Evolutionary conservation across 768 basidiomycete genomes (phyloP), one percentile per base, ranked within the genome.

Genomic region (Lanmaoa pseudosensibilis): DNA sequence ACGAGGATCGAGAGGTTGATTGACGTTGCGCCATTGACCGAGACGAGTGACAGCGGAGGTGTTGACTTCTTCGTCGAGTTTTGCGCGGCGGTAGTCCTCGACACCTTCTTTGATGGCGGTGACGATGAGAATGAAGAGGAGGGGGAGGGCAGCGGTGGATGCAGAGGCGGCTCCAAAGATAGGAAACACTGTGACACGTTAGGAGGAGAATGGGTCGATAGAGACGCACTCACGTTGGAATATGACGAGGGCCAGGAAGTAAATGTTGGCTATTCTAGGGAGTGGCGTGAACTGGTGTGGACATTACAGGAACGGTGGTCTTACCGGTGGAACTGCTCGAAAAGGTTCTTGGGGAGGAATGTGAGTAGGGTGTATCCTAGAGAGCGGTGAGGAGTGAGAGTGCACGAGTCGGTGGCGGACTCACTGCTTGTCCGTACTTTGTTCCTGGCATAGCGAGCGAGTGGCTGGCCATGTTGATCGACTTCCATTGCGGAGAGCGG

Each of bases 81-180:
- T 64, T 11, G 88, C 89, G 49, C 96, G 86, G n/a, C 95, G 86
- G 69, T 92, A 95, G 73, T 99, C 96, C 74, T 98, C 96, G 34
- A 98, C 77, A 8, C 88, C 96, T 69, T 99, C 96, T 73, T 98
- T 99, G 77, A 97, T 82, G 4, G 89, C 95, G 16, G 96, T 98
- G 48, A 96, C 88, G 30, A 77, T 69, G 39, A 99, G 71, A 61
- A 98, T 96, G 73, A 95, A 92, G 38, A 90, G 75, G 8, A 98
- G 80, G 0, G 96, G 96, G 5, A 98, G 74, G 64, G 90, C 88
- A 4, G 93, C 84, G 56, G 92, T 84, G 43, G 87, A 80, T 2
- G 92, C 88, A 2, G 89, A 81, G 2, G 92, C 84, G 0, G 94
- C 92, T 47, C 93, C 96, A 68, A 98, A 98, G 33, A 97, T 74